A percentile compares a stretch with the other conserved stretches of the same genome.
Conservation (phyloP, 352 stramenopile genomes). For the Globisporangium viniferum region DNA sequence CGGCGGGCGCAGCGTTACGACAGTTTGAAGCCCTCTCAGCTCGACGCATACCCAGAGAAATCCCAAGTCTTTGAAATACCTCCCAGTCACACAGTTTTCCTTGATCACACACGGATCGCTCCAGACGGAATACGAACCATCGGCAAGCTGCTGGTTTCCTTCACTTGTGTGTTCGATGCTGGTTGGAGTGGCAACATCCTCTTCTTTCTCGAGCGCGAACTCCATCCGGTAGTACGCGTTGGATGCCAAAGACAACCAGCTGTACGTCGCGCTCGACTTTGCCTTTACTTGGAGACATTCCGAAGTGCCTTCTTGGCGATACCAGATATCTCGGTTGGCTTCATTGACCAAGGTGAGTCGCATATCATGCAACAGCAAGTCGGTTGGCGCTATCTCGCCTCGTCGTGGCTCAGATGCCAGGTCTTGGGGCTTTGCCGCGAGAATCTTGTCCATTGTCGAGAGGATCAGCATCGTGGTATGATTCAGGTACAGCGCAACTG, state of each 20-base stretch:
- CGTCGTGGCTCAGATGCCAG: background rate
- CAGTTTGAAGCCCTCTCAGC: conserved; percentile 48
- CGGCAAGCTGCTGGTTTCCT: background rate
- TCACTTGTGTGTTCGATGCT: background rate
- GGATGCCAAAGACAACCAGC: conserved; percentile 58
- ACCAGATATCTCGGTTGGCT: conserved; percentile 45
- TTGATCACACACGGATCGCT: conserved; percentile 68
- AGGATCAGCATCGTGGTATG: conserved; percentile 70
- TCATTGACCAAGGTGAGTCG: conserved; percentile 57
- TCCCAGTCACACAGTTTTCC: conserved; percentile 50
- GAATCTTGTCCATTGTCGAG: conserved; percentile 47
- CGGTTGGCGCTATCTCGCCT: background rate
- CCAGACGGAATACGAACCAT: conserved; percentile 29
- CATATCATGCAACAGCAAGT: conserved; percentile 47
- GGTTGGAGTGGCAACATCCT: background rate
- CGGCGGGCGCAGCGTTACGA: conserved; percentile 52
- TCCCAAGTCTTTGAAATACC: conserved; percentile 44
- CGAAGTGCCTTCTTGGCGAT: conserved; percentile 56
- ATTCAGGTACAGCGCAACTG: conserved; percentile 56
- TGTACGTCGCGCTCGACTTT: conserved; percentile 44
- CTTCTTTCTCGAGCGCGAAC: conserved; percentile 40
- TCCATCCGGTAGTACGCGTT: conserved; percentile 50
- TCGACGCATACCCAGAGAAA: conserved; percentile 74
- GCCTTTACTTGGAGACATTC: conserved; percentile 45
- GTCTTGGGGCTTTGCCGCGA: conserved; percentile 16